Base-by-base conservation (phyloP, 805 yeast species). In the Starmerella powellii region DNA sequence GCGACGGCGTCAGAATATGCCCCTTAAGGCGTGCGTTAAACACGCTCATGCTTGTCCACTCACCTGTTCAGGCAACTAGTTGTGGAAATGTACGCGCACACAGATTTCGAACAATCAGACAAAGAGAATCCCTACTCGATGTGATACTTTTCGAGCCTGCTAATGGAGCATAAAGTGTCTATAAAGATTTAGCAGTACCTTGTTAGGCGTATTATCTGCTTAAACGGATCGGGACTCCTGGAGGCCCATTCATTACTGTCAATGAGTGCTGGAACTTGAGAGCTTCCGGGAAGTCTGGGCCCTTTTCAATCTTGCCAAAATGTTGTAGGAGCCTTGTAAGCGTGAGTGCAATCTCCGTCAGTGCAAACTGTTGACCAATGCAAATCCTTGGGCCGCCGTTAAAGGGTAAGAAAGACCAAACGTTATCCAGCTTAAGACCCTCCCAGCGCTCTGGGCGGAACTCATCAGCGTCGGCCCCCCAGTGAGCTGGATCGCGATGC, bases 351-450 rank as follows among this genome's bases (percentile, higher is more conserved):
- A 70, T 64, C 50, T 68, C 72, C 16, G 71, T 67, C 28, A 67
- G 62, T 8, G 72, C 73, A 59, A 68, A 68, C 50, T 68, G 73
- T 52, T 68, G 73, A 24, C 72, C 73, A 40, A 68, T 55, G 49
- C 72, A 68, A 39, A 68, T 66, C 42, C 73, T 56, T 19, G 72
- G 72, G 8, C 73, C 73, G 27, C 73, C 73, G 47, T 67, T 66
- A 53, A 67, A 67, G 23, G 72, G 71, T 27, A 66, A 52, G 46
- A 61, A 67, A n/a, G 63, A 63, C 71, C 71, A 67, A 11, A 67
- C 63, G 34, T 59, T 56, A 54, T 38, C 56, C 31, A 58, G 54
- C 28, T 34, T 40, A 59, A 26, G 21, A 10, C 13, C 31, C 12
- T 50, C 56, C 74, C 74, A 71, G 39, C 75, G 61, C 54, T 68